Percentiles rank a stretch among this genome's conserved stretches.
These are phyloP conservation scores for Candida ponderosae DNA, from an alignment of 805 yeast species.

Conservation along the genomic window DNA sequence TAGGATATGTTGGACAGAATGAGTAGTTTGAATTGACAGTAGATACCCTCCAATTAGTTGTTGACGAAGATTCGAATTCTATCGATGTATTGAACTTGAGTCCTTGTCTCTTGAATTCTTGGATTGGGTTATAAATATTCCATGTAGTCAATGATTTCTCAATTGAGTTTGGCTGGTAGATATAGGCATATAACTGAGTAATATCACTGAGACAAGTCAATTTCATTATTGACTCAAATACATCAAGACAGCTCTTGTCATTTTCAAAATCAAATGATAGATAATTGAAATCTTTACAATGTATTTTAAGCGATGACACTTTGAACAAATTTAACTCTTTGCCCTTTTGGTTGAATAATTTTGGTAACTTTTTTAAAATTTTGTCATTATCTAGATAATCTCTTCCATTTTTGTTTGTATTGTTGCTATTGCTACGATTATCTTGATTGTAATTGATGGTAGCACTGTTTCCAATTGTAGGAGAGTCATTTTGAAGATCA, in stretches of 20 bases:
- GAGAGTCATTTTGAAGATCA: conserved; percentile 5
- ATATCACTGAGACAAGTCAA: conserved; percentile 49
- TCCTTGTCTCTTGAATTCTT: conserved; percentile 75
- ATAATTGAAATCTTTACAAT: conserved; percentile 80
- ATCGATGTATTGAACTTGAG: conserved; percentile 21
- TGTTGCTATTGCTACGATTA: conserved; percentile 6
- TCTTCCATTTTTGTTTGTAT: conserved; percentile 5
- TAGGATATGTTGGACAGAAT: conserved; percentile 74
- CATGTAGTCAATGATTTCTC: conserved; percentile 67
- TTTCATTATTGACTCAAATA: conserved; percentile 61
- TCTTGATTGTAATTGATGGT: conserved; percentile 4
- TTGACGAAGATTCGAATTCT: conserved; percentile 3
- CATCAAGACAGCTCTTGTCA: conserved; percentile 56
- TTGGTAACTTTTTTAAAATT: conserved; percentile 11
- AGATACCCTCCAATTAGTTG: conserved; percentile 61
- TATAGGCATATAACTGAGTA: conserved; percentile 69
- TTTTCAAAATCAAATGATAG: conserved; percentile 67
- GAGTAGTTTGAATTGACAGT: conserved; percentile 54
- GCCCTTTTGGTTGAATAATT: conserved; percentile 8
- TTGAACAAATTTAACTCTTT: conserved; percentile 22
- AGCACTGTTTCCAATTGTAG: conserved; percentile 4
- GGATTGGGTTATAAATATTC: conserved; percentile 52
- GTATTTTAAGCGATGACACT: conserved; percentile 53
- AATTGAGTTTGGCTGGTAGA: conserved; percentile 65
- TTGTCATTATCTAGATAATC: background rate